Base-by-base conservation (phyloP, 495 filamentous ascomycete species). In the Hypoxylon fragiforme region DNA sequence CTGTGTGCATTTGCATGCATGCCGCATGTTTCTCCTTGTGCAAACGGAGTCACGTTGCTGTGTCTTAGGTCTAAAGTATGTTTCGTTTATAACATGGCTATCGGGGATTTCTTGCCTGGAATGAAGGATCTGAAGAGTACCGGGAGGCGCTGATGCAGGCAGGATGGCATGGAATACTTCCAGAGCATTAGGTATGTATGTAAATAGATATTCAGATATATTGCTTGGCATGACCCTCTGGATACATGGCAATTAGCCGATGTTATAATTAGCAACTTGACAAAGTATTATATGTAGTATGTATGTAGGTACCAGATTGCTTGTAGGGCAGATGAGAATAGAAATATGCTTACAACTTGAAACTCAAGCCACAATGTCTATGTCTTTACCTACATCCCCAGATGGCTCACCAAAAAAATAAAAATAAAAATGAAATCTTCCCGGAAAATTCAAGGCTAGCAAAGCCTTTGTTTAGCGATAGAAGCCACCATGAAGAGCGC, bases 1-100 rank as follows among this genome's bases (percentile, higher is more conserved):
- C 42, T 45, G 31, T 54, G 48, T 67, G 51, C 50, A 50, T 28
- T 13, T 28, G 13, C 30, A 54, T 54, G 45, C 50, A 64, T 67
- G 47, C 50, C 11, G 58, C 43, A 37, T 56, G 52, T 56, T 48
- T 62, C 50, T 57, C 46, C 55, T 60, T 44, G 51, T 62, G 62
- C 64, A 67, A 67, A 67, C 64, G 51, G 54, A 35, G 20, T 50
- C 57, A 54, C 48, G 50, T 56, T 63, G 53, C 46, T 12, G 24
- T 28, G 9, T 9, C 9, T 28, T 9, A 9, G 4, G 24, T 9
- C 9, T 28, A 28, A 28, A 28, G 9, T 28, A 28, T 28, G 4
- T 28, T 28, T 9, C 24, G 24, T 28, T 28, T 55, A 60, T 38
- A 54, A 47, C 54, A 57, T 46, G 51, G 46, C 42, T 51, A 55